A percentile compares a stretch with the other conserved stretches of the same genome.
Evolutionary conservation across 176 grass and related monocot genomes (phyloP).

Genomic region (Zoysia pacifica): DNA sequence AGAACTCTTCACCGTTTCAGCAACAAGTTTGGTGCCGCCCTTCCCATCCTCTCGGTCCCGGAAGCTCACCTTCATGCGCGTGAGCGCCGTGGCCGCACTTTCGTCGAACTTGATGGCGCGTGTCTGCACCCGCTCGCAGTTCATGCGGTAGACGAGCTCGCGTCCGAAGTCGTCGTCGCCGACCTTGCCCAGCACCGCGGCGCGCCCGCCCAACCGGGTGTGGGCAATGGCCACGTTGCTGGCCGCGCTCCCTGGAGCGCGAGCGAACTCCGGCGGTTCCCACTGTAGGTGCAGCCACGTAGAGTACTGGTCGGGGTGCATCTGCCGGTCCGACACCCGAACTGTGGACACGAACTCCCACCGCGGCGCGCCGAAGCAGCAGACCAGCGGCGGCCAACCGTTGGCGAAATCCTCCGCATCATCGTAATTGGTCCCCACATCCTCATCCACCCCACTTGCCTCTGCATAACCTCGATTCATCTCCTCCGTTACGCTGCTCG

Average conservation of each 20-base stretch:
- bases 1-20: constrained; percentile 60
- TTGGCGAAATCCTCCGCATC: constrained; percentile 37
- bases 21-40: constrained; percentile 61
- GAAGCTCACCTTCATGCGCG: constrained; percentile 77
- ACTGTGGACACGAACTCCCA: constrained; percentile 89
- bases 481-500: neutral
- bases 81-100: constrained; percentile 51
- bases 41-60: constrained; percentile 38
- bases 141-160: constrained; percentile 76
- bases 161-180: constrained; percentile 80
- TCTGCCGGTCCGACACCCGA: constrained; percentile 78
- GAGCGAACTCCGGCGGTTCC: constrained; percentile 84
- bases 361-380: constrained; percentile 76
- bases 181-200: constrained; percentile 79
- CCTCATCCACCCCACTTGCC: neutral
- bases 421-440: constrained; percentile 10
- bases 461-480: neutral
- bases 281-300: constrained; percentile 80
- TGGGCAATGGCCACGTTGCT: constrained; percentile 82
- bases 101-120: constrained; percentile 62
- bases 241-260: constrained; percentile 64
- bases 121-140: constrained; percentile 72
- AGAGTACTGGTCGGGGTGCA: constrained; percentile 78
- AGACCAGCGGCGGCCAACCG: constrained; percentile 61
- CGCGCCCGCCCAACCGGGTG: constrained; percentile 67